Evolutionary conservation across 768 basidiomycete species (phyloP), one percentile per base, ranked within the genome.

Genomic region (Leccinum rimulosum): DNA sequence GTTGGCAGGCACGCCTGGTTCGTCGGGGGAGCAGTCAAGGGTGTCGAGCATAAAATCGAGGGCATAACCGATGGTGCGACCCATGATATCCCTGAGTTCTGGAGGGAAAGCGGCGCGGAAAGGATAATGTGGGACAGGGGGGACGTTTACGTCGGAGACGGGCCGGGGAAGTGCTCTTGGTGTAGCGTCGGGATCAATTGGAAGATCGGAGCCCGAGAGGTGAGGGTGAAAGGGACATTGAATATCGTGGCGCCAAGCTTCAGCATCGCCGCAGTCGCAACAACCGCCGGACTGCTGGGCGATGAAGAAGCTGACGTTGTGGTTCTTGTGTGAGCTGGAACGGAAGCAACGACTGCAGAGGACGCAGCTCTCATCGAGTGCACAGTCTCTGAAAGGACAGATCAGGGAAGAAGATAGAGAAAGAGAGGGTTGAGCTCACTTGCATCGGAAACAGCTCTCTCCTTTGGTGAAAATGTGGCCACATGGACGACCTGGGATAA

Each of bases 291-390:
- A 88, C 65, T 97, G 94, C 58, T 92, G 91, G 8, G 91, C 88
- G 64, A 96, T 89, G 73, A 92, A 93, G 77, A 98, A 95, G 59
- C 89, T 89, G 65, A 98, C 86, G 63, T 93, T 96, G 76, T 98
- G 96, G 49, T 85, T 86, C 22, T 77, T 75, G 70, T 98, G 96
- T 57, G 89, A 81, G n/a, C 91, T 89, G 1, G 89, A 83, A 65
- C 91, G 88, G 75, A 95, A 98, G 73, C 97, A 98, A 51, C 83
- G 82, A 1, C 91, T 80, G 70, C 96, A 98, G 28, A 98, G 78
- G 11, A 97, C 93, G 66, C 90, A 95, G 64, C 88, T 91, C 56
- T 94, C 88, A 65, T 97, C 92, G 54, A 91, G 75, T 2, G 91
- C 88, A 73, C 95, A 98, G 65, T 97, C 95, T 71, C 96, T 97